A percentile compares a stretch with the other conserved stretches of the same genome.
Evolutionary conservation across 768 basidiomycete species (phyloP).

Genomic region (Piloderma croceum): DNA sequence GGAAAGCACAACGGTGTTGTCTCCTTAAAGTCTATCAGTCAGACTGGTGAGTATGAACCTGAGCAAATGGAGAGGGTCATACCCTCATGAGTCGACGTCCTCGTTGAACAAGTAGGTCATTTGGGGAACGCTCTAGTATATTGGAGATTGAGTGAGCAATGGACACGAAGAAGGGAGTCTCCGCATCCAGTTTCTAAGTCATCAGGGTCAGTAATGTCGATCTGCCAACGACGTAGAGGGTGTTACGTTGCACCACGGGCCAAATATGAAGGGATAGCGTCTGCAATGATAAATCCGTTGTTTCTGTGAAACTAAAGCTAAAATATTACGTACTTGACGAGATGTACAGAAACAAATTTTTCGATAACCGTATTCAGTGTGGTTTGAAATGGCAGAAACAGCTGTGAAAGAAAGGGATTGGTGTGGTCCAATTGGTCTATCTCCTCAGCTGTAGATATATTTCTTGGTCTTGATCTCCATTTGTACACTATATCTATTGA

Average conservation of each 20-base stretch:
- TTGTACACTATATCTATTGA: conserved; percentile 37
- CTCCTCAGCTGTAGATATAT: not conserved
- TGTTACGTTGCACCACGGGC: conserved; percentile 57
- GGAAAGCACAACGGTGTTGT: no score
- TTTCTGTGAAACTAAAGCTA: not conserved
- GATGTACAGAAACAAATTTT: conserved; percentile 51
- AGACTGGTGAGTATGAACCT: no score
- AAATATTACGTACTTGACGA: conserved; percentile 46
- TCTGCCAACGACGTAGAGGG: conserved; percentile 2
- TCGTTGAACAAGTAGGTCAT: no score
- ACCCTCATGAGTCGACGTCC: no score
- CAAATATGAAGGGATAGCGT: conserved; percentile 75
- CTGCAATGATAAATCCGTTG: conserved; percentile 29
- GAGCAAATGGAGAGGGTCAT: no score
- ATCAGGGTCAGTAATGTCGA: no score
- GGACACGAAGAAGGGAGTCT: not conserved
- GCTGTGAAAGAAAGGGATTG: conserved; percentile 49
- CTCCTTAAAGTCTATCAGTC: no score
- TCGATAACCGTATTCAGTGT: conserved; percentile 47
- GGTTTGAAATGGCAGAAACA: conserved; percentile 50
- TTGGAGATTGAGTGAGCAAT: not conserved
- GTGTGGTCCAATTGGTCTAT: conserved; percentile 6
- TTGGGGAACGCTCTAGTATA: not conserved
- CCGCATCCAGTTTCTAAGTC: not conserved
- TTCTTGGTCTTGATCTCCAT: conserved; percentile 25